Percentiles rank a stretch among this genome's conserved stretches.
These are phyloP conservation scores for Euphrasia confusa DNA, from an alignment of 257 asterid genomes.

Conservation along the genomic window DNA sequence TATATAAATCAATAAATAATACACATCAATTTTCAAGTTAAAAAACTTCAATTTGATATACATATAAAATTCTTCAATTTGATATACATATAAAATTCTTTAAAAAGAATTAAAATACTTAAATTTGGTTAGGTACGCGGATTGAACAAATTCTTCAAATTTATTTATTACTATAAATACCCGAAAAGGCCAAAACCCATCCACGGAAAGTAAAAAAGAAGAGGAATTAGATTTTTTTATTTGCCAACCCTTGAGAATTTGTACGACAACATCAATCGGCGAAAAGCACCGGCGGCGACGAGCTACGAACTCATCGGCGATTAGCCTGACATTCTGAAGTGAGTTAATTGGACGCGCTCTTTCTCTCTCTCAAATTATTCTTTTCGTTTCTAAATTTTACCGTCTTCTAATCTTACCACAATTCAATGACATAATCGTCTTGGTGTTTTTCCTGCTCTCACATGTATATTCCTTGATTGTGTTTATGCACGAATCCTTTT, in stretches of 20 bases:
- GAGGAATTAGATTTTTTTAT: background rate
- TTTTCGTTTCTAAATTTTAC: background rate
- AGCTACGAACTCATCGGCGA: conserved; percentile 14
- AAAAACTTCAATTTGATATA: no score
- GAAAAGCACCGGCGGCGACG: conserved; percentile 6
- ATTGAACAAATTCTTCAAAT: no score
- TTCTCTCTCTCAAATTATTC: background rate
- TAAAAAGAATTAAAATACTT: no score
- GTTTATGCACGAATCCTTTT: background rate
- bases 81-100: no score
- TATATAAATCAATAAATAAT: no score
- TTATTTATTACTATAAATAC: no score
- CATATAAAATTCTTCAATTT: no score
- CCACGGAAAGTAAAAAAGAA: conserved; percentile 19
- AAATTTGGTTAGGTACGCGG: no score
- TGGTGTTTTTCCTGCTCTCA: background rate
- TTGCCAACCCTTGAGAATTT: background rate
- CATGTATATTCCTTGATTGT: background rate
- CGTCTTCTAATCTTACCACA: background rate
- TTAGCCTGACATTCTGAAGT: conserved; percentile 14
- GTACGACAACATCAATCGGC: background rate
- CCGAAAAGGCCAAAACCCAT: background rate
- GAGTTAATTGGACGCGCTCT: background rate
- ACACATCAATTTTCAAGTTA: no score
- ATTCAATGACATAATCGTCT: background rate